phyloP scores from a whole-genome alignment of 2,329 filamentous ascomycete genomes.

The Chaetomium strumarium region DNA sequence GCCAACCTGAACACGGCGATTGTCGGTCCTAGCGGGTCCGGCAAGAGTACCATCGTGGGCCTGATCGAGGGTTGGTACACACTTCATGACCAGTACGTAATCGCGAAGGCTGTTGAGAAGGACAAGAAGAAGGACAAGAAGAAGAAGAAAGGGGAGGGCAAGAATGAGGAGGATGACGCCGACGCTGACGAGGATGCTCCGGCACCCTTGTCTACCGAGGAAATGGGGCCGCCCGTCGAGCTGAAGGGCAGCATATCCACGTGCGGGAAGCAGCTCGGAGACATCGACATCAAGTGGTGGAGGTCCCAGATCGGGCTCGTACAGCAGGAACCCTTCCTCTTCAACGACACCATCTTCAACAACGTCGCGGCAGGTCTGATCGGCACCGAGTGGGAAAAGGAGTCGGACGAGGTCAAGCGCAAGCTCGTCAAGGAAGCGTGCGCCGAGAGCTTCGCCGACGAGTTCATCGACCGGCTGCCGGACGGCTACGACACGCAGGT shows the following conservation, averaged over 20 bases:
- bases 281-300: constrained; percentile 58
- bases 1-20: constrained; percentile 66
- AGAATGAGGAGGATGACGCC: constrained; percentile 25
- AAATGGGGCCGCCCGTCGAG: constrained; percentile 35
- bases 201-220: constrained; percentile 27
- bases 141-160: constrained; percentile 23
- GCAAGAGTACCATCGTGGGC: constrained; percentile 69
- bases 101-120: constrained; percentile 45
- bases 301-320: constrained; percentile 41
- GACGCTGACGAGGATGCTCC: constrained; percentile 29
- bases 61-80: constrained; percentile 69
- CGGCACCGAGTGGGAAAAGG: constrained; percentile 35
- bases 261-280: constrained; percentile 46
- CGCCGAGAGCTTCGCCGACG: constrained; percentile 61
- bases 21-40: constrained; percentile 65
- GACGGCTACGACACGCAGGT: constrained; percentile 64
- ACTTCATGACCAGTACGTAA: constrained; percentile 46
- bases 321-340: constrained; percentile 39
- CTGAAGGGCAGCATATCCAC: constrained; percentile 49
- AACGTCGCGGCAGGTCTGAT: constrained; percentile 49
- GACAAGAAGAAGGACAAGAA: constrained; percentile 39
- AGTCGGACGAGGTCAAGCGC: constrained; percentile 38
- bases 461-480: constrained; percentile 61
- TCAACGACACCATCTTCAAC: constrained; percentile 43
- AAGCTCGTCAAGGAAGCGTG: constrained; percentile 59